phyloP scores from a whole-genome alignment of 2,329 filamentous ascomycete genomes.

The Herpotrichia juniperi region DNA sequence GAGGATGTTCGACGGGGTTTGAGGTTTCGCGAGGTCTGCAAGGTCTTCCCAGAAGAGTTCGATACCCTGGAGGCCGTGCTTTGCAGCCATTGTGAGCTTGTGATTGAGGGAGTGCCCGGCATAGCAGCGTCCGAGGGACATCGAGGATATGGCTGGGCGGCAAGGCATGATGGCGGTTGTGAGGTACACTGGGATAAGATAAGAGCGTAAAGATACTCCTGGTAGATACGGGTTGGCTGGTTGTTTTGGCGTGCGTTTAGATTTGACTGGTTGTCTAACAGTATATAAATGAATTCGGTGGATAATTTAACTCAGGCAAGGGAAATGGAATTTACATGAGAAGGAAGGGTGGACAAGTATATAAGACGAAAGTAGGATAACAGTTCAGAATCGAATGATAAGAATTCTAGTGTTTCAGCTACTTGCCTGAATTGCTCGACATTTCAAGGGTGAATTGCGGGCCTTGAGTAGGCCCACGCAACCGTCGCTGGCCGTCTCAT shows the following conservation, averaged over 20 bases:
- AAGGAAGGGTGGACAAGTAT: not conserved
- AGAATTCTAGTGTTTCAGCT: not conserved
- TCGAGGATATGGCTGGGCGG: conserved; percentile 73
- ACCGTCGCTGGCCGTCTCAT: conserved; percentile 4
- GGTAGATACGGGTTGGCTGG: too few relatives aligned
- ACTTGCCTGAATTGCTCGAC: not conserved
- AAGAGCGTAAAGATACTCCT: too few relatives aligned
- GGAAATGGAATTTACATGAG: not conserved
- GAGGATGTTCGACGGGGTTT: conserved; percentile 56
- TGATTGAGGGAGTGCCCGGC: conserved; percentile 67
- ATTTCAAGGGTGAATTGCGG: not conserved
- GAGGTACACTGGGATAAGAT: not conserved
- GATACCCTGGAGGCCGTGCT: conserved; percentile 70
- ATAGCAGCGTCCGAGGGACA: conserved; percentile 76
- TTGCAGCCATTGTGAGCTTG: conserved; percentile 72
- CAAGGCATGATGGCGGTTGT: conserved; percentile 52
- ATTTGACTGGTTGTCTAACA: too few relatives aligned
- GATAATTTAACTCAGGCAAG: not conserved
- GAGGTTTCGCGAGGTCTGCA: conserved; percentile 61
- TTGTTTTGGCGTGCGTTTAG: too few relatives aligned
- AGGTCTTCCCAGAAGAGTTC: conserved; percentile 83
- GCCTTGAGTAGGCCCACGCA: not conserved
- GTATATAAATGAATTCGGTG: not conserved
- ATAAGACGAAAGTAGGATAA: not conserved
- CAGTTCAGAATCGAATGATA: not conserved